These are phyloP conservation scores for Fragaria vesca DNA, from an alignment of 306 rosid species.

Conservation along the genomic window DNA sequence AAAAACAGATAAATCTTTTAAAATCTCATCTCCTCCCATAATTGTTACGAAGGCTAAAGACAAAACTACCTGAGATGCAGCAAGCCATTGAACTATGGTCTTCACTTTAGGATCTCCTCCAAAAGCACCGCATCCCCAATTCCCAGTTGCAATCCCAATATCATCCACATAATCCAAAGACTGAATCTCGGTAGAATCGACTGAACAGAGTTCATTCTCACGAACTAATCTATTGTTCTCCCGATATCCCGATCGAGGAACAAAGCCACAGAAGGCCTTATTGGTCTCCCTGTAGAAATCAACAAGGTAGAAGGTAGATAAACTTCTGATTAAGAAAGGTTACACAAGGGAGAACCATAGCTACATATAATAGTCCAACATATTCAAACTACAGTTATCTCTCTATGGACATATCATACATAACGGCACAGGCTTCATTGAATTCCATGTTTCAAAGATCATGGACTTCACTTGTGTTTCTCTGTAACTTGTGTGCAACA, in stretches of 20 bases:
- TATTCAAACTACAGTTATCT: background rate
- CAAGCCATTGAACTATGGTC: conserved; percentile 89
- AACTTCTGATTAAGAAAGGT: conserved; percentile 11
- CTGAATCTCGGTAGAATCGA: conserved; percentile 30
- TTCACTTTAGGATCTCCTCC: conserved; percentile 96
- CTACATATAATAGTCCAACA: background rate
- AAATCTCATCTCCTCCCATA: background rate
- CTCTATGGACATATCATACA: background rate
- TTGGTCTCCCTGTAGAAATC: conserved; percentile 72
- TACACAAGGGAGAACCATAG: background rate
- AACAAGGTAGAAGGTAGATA: conserved; percentile 18
- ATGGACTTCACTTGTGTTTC: background rate
- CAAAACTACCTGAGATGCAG: conserved; percentile 83
- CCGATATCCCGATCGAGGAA: conserved; percentile 42
- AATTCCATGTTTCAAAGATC: background rate
- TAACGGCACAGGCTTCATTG: background rate
- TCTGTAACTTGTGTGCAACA: background rate
- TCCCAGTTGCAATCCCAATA: conserved; percentile 85
- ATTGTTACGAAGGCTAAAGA: conserved; percentile 16
- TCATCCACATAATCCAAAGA: conserved; percentile 27
- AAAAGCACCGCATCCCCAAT: conserved; percentile 98
- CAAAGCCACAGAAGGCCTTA: conserved; percentile 91
- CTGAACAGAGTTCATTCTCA: conserved; percentile 32
- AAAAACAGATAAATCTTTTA: background rate
- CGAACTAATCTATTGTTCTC: conserved; percentile 36